phyloP scores from a whole-genome alignment of 2,329 filamentous ascomycete species.

The Paecilomyces niveus region DNA sequence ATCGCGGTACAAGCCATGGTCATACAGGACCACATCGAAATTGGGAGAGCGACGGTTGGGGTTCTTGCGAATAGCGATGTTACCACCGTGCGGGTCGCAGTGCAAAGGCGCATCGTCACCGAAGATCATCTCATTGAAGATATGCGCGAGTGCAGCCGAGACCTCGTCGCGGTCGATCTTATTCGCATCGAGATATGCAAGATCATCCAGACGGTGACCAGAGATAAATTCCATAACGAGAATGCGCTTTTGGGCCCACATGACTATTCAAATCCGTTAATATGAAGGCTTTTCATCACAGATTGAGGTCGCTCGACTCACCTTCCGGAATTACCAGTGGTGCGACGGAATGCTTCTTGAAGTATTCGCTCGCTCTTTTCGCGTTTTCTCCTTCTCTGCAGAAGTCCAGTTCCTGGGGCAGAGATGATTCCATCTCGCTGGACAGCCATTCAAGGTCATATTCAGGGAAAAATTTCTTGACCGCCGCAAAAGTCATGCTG shows the following conservation, averaged over 20 bases:
- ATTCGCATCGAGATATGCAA: slow-evolving; percentile 76
- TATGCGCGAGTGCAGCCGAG: slow-evolving; percentile 76
- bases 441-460: slow-evolving; percentile 97
- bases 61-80: slow-evolving; percentile 85
- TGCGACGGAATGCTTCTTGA: slow-evolving; percentile 63
- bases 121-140: slow-evolving; percentile 99
- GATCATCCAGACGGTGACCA: slow-evolving; percentile 79
- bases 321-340: slow-evolving; percentile 77
- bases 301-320: slow-evolving; percentile 12
- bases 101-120: slow-evolving; percentile 81
- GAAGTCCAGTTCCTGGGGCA: slow-evolving; percentile 91
- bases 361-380: slow-evolving; percentile 69
- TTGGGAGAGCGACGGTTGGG: slow-evolving; percentile 57
- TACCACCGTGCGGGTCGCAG: slow-evolving; percentile 95
- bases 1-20: slow-evolving; percentile 92
- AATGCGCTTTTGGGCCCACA: slow-evolving; percentile 84
- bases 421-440: slow-evolving; percentile 81
- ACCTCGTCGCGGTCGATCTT: slow-evolving; percentile 93
- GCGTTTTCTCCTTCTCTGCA: slow-evolving; percentile 79
- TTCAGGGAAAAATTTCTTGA: slow-evolving; percentile 92
- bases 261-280: slow-evolving; percentile 43
- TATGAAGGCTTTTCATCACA: not conserved
- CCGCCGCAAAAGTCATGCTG: slow-evolving; percentile 75
- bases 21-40: slow-evolving; percentile 94
- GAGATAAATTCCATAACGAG: slow-evolving; percentile 92